Percentiles rank a stretch among this genome's conserved stretches.
phyloP scores from a whole-genome alignment of 495 filamentous ascomycete species.

The Podospora pseudocomata region DNA sequence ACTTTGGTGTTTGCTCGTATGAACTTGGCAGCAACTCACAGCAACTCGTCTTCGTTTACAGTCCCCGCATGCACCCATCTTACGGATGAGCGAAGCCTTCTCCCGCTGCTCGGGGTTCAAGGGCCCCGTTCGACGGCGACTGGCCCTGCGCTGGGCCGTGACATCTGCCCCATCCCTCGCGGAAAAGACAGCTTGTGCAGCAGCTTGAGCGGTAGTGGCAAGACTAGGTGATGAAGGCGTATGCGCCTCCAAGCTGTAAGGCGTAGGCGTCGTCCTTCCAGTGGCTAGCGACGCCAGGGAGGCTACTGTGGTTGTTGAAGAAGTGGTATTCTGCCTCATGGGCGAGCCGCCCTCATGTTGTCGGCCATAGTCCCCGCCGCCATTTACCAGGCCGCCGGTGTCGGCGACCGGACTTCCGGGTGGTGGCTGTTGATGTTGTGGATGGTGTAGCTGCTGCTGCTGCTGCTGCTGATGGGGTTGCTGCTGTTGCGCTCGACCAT shows the following conservation, averaged over 20 bases:
- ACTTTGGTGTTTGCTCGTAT: slow-evolving; percentile 11
- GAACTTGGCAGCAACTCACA: slow-evolving; percentile 33
- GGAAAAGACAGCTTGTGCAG: slow-evolving; percentile 45
- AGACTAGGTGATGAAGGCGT: slow-evolving; percentile 35
- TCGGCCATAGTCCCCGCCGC: slow-evolving; percentile 29
- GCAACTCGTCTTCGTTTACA: slow-evolving; percentile 48
- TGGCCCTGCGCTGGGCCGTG: slow-evolving; percentile 42
- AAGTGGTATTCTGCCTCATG: slow-evolving; percentile 46
- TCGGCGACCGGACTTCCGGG: neutral
- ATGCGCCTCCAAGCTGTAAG: slow-evolving; percentile 42
- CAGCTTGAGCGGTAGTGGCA: slow-evolving; percentile 3
- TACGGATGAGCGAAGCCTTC: slow-evolving; percentile 48
- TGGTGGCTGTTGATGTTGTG: slow-evolving; percentile 20
- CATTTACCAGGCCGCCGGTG: neutral
- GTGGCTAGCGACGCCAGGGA: slow-evolving; percentile 37
- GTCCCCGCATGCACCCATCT: slow-evolving; percentile 47
- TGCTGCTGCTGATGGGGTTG: slow-evolving; percentile 24
- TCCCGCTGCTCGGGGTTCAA: slow-evolving; percentile 45
- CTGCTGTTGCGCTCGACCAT: slow-evolving; percentile 3
- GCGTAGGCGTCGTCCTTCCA: slow-evolving; percentile 39
- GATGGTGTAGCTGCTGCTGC: slow-evolving; percentile 20
- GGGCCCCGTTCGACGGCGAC: slow-evolving; percentile 46
- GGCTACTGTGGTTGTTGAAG: slow-evolving; percentile 40
- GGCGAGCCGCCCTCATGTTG: slow-evolving; percentile 38
- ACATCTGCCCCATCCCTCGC: slow-evolving; percentile 47